Evolutionary conservation across 2,329 filamentous ascomycete species (phyloP).

Genomic region (Pyricularia grisea): DNA sequence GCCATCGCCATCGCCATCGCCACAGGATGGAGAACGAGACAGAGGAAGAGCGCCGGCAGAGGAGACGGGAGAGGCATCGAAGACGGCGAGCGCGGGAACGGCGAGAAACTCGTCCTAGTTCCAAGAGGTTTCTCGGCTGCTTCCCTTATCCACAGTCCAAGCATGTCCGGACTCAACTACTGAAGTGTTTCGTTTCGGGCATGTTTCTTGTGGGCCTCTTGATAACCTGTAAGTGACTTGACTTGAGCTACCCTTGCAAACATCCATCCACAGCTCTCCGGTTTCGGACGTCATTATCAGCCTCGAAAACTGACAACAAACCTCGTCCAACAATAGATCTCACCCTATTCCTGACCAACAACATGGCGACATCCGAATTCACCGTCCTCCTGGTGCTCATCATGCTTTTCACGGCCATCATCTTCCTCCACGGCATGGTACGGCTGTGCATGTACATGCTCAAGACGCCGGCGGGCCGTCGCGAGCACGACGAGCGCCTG

Average conservation of each 20-base stretch:
- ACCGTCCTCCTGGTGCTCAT: conserved; percentile 73
- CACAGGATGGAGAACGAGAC: conserved; percentile 5
- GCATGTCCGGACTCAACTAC: conserved; percentile 42
- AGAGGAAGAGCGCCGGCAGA: conserved; percentile 5
- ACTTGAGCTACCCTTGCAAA: neutral
- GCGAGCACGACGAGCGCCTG: conserved; percentile 16
- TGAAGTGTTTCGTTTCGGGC: conserved; percentile 57
- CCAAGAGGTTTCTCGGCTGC: conserved; percentile 40
- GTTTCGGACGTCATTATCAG: neutral
- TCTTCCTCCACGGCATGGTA: conserved; percentile 74
- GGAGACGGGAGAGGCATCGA: neutral
- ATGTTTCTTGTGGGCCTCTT: conserved; percentile 49
- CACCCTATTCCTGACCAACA: conserved; percentile 57
- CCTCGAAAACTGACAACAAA: neutral
- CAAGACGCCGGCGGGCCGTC: conserved; percentile 26
- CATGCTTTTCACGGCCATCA: conserved; percentile 62
- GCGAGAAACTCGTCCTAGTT: conserved; percentile 13
- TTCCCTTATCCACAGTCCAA: conserved; percentile 46
- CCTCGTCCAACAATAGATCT: conserved; percentile 47
- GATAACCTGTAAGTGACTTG: conserved; percentile 52
- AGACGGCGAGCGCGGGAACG: neutral
- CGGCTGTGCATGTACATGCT: conserved; percentile 60
- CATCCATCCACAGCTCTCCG: neutral
- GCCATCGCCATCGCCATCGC: conserved; percentile 1
- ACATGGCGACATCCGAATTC: conserved; percentile 58